phyloP scores from a whole-genome alignment of 1,284 basidiomycete species.

The Ceratobasidium sp. region DNA sequence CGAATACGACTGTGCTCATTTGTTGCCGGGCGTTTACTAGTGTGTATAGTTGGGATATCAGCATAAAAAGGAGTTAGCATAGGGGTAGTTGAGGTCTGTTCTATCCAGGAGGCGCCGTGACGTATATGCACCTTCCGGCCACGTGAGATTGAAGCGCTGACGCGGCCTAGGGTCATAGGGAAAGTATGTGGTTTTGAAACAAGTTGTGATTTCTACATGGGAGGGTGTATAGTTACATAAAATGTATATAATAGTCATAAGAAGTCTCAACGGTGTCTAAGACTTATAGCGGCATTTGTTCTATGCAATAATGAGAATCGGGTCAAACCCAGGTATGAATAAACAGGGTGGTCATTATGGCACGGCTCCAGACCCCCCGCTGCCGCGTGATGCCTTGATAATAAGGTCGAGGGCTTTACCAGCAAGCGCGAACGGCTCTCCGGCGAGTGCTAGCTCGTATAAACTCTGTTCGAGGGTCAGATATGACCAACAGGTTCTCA shows the following conservation, averaged over 20 bases:
- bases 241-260: conserved; percentile 29
- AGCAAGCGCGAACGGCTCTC: conserved; percentile 37
- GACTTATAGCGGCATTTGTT: too few species aligned
- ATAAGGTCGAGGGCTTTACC: conserved; percentile 37
- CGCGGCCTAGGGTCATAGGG: conserved; percentile 14
- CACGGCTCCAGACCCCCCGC: conserved; percentile 12
- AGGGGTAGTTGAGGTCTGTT: conserved; percentile 3
- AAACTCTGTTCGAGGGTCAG: neutral
- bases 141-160: conserved; percentile 37
- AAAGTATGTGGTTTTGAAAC: neutral
- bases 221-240: conserved; percentile 13
- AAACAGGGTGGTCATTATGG: too few species aligned
- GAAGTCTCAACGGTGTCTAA: neutral
- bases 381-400: conserved; percentile 27
- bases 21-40: conserved; percentile 12
- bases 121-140: conserved; percentile 30
- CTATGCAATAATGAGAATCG: too few species aligned
- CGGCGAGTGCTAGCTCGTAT: conserved; percentile 32
- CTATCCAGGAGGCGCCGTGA: conserved; percentile 5
- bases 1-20: conserved; percentile 28
- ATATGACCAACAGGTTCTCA: neutral
- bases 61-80: conserved; percentile 17
- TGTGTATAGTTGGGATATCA: conserved; percentile 7
- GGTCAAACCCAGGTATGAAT: too few species aligned
- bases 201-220: neutral